These are phyloP conservation scores for Lichtheimia hyalospora DNA, from an alignment of 371 early-diverging fungal species.

Conservation along the genomic window DNA sequence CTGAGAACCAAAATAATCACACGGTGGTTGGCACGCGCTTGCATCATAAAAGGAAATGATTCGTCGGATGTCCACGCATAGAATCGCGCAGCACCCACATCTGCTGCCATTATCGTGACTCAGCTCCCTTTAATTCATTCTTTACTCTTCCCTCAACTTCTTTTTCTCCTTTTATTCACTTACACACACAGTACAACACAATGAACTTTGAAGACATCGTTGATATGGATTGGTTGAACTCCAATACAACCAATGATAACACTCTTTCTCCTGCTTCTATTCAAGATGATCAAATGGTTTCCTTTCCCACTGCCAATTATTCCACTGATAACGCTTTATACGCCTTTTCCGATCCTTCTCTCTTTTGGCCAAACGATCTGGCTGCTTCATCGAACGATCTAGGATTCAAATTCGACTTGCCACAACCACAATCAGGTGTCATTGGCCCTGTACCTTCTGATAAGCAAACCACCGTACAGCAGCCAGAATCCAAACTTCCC, in stretches of 20 bases:
- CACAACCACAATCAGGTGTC: not conserved
- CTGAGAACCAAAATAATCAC: too few species aligned
- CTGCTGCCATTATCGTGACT: too few species aligned
- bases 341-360: slow-evolving; percentile 7
- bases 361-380: slow-evolving; percentile 15
- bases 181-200: not conserved
- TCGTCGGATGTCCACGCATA: too few species aligned
- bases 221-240: slow-evolving; percentile 43
- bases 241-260: not conserved
- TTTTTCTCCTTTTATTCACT: not conserved
- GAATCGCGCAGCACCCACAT: too few species aligned
- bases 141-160: not conserved
- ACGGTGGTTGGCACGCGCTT: too few species aligned
- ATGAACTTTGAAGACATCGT: slow-evolving; percentile 54
- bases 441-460: not conserved
- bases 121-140: too few species aligned
- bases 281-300: slow-evolving; percentile 11
- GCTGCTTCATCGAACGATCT: not conserved
- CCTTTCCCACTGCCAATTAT: slow-evolving; percentile 5
- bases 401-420: not conserved
- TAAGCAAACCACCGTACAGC: not conserved
- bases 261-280: slow-evolving; percentile 4
- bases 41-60: too few species aligned
- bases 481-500: not conserved
- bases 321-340: slow-evolving; percentile 7